Evolutionary conservation across 768 basidiomycete genomes (phyloP).

Genomic region (Lentinula edodes): DNA sequence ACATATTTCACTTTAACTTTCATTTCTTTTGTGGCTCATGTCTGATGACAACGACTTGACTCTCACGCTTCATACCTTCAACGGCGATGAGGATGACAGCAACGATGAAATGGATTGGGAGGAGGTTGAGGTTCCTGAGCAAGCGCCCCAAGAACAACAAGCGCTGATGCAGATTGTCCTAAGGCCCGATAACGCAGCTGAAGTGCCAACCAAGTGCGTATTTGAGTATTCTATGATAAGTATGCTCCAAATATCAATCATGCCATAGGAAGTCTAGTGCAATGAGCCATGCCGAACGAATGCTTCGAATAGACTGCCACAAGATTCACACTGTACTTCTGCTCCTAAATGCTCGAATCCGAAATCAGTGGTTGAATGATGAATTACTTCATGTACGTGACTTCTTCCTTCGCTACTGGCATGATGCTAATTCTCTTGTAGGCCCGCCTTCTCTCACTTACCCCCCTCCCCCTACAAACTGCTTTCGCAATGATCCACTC

Average conservation of each 20-base stretch:
- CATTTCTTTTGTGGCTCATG: too few relatives aligned
- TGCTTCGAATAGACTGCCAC: conserved; percentile 74
- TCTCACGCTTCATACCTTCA: not conserved
- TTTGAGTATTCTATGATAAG: not conserved
- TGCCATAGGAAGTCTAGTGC: conserved; percentile 34
- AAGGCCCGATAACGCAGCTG: conserved; percentile 32
- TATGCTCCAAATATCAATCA: not conserved
- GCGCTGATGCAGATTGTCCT: conserved; percentile 69
- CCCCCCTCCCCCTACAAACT: conserved; percentile 75
- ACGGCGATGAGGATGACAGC: conserved; percentile 23
- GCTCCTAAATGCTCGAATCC: conserved; percentile 62
- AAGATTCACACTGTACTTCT: conserved; percentile 86
- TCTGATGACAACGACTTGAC: not conserved
- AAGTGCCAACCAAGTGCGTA: conserved; percentile 43
- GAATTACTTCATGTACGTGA: conserved; percentile 69
- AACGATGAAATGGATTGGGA: conserved; percentile 82
- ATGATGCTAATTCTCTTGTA: conserved; percentile 23
- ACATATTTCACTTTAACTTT: too few relatives aligned
- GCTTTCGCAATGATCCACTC: conserved; percentile 80
- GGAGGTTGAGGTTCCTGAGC: conserved; percentile 59
- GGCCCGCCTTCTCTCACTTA: conserved; percentile 86
- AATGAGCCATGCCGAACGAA: conserved; percentile 60
- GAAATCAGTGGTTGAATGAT: conserved; percentile 87
- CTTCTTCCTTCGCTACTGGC: conserved; percentile 9
- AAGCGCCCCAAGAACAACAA: conserved; percentile 41